Percentiles rank a stretch among this genome's conserved stretches.
These are phyloP conservation scores for Podaxis pistillaris DNA, from an alignment of 768 basidiomycete species.

Conservation along the genomic window DNA sequence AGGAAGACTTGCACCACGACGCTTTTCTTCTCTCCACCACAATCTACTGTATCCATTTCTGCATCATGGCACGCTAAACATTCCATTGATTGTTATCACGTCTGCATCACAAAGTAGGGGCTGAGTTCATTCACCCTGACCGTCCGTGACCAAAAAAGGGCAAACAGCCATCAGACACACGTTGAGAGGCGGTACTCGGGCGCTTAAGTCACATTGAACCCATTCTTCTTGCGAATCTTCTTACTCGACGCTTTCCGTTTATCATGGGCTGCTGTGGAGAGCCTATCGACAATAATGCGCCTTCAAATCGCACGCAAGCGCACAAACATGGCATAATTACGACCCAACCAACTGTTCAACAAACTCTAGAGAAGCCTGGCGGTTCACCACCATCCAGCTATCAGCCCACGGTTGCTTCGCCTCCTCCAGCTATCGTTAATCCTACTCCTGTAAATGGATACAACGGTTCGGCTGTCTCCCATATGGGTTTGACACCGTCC, in stretches of 20 bases:
- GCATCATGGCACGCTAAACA: background rate
- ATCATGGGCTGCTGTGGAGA: conserved; percentile 74
- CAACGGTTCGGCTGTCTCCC: conserved; percentile 21
- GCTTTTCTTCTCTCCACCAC: background rate
- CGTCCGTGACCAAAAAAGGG: conserved; percentile 13
- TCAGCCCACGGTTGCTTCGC: conserved; percentile 41
- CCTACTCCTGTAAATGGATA: conserved; percentile 25
- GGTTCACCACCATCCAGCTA: conserved; percentile 20
- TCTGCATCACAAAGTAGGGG: background rate
- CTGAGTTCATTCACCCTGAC: background rate
- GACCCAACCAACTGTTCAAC: conserved; percentile 47
- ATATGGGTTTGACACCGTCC: conserved; percentile 38
- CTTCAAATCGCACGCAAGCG: conserved; percentile 16
- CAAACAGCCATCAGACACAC: conserved; percentile 29
- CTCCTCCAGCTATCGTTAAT: conserved; percentile 38
- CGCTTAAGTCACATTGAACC: conserved; percentile 4
- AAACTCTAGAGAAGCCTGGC: conserved; percentile 41
- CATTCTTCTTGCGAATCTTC: conserved; percentile 7
- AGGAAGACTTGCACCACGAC: background rate
- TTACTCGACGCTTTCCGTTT: conserved; percentile 14
- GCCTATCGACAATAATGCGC: conserved; percentile 31
- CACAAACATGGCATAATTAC: conserved; percentile 34
- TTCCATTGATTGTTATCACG: background rate
- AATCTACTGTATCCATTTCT: background rate
- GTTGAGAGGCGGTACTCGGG: background rate